Base-by-base conservation (phyloP, 2,329 filamentous ascomycete genomes). In the Leptographium galeiforme region DNA sequence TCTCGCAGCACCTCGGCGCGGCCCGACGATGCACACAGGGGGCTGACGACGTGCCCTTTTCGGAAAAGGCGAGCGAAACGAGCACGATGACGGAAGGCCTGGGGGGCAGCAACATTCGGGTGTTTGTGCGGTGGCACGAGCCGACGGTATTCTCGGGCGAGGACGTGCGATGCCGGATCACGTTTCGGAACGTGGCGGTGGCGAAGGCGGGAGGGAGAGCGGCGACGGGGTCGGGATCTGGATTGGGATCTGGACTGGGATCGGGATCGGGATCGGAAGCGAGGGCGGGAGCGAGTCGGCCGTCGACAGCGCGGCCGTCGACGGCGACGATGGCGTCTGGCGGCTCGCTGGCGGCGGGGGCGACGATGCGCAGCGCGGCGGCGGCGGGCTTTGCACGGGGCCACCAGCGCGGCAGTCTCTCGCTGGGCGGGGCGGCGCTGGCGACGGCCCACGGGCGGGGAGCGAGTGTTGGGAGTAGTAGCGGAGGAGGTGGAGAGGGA, bases 111-210 rank as follows among this genome's bases (percentile, higher is more conserved):
- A 91, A 94, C 73, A 89, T 98, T 67, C 87, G 90, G 68, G 91
- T 96, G 69, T 95, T 91, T 68, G 88, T 98, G 68, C 84, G 85
- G 72, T 98, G 91, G 87, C 85, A 89, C 67, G 87, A 95, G 66
- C 84, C 91, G 68, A 90, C 87, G 57, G 88, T 98, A 63, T 98
- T 97, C 71, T 88, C 93, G 54, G 93, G 93, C 69, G 93, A 98
- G 74, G 86, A 95, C 64, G 80, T 97, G 64, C 87, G 90, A 71
- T 97, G 93, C 70, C 89, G 84, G 60, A 95, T 98, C 67, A 96
- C 88, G 50, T 98, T 98, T 72, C 91, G 86, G 70, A 98, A 98
- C 67, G 78, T 90, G 58, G 76, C 40, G 36, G 4, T 30, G 44
- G n/a, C 52, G 48, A 51, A 46, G 55, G 59, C 46, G 19, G 6